Evolutionary conservation across 768 basidiomycete genomes (phyloP).

Genomic region (Boletus rubroflammeus): DNA sequence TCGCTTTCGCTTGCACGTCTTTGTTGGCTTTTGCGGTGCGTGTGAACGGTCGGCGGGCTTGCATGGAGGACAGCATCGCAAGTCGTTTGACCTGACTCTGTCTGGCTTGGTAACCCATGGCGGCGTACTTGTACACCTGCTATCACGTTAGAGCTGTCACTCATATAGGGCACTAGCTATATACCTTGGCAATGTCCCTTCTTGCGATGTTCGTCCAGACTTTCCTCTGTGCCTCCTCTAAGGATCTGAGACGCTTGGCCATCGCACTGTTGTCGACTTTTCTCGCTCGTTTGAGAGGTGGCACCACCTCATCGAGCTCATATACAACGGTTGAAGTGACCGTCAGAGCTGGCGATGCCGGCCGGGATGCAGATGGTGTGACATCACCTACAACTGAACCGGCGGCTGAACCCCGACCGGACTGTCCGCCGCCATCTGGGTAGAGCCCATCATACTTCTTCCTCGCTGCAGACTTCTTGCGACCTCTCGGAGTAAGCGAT

Average conservation of each 20-base stretch:
- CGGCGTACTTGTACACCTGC: slow-evolving; percentile 79
- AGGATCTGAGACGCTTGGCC: slow-evolving; percentile 67
- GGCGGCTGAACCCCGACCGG: slow-evolving; percentile 47
- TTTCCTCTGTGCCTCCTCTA: slow-evolving; percentile 84
- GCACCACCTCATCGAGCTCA: slow-evolving; percentile 66
- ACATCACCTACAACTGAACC: slow-evolving; percentile 60
- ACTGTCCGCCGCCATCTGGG: slow-evolving; percentile 48
- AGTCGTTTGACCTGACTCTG: slow-evolving; percentile 73
- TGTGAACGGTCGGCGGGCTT: slow-evolving; percentile 72
- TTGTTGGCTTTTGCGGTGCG: slow-evolving; percentile 76
- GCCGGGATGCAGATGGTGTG: slow-evolving; percentile 68
- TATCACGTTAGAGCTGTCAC: slow-evolving; percentile 5
- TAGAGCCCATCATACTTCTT: slow-evolving; percentile 54
- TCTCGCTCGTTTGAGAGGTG: slow-evolving; percentile 71
- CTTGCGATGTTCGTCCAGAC: slow-evolving; percentile 89
- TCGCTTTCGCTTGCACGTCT: slow-evolving; percentile 80
- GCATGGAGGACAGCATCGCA: slow-evolving; percentile 67
- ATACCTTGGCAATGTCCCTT: slow-evolving; percentile 79
- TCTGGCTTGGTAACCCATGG: slow-evolving; percentile 60
- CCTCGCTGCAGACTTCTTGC: slow-evolving; percentile 54
- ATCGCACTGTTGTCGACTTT: slow-evolving; percentile 70
- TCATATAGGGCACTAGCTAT: neutral
- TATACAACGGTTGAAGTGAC: slow-evolving; percentile 59
- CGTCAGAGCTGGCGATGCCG: slow-evolving; percentile 58
- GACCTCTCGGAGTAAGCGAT: slow-evolving; percentile 42